A percentile compares a stretch with the other conserved stretches of the same genome.
phyloP scores from a whole-genome alignment of 495 filamentous ascomycete species.

The Endocarpon pusillum region DNA sequence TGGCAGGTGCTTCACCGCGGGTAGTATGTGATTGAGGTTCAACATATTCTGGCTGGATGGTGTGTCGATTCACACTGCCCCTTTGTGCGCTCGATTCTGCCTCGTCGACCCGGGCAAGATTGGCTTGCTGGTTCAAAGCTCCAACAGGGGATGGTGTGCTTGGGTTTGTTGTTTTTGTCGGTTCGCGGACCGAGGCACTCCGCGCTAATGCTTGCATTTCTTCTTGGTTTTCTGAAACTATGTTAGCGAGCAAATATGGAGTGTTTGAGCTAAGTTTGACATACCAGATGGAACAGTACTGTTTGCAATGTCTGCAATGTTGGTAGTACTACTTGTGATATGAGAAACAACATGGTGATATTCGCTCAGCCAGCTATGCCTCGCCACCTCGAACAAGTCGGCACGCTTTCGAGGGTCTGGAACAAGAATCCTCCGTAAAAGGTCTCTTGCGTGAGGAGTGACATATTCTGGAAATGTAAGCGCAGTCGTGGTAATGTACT shows the following conservation, averaged over 20 bases:
- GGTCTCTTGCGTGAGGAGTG: slow-evolving; percentile 86
- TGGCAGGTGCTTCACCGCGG: slow-evolving; percentile 34
- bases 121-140: slow-evolving; percentile 56
- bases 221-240: slow-evolving; percentile 25
- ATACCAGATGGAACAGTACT: slow-evolving; percentile 56
- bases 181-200: slow-evolving; percentile 83
- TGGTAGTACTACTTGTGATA: slow-evolving; percentile 88
- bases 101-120: slow-evolving; percentile 54
- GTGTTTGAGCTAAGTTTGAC: slow-evolving; percentile 8
- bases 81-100: slow-evolving; percentile 42
- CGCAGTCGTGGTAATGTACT: slow-evolving; percentile 95
- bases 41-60: slow-evolving; percentile 97
- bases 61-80: slow-evolving; percentile 78
- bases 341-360: slow-evolving; percentile 88
- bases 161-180: slow-evolving; percentile 45
- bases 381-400: slow-evolving; percentile 91
- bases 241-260: slow-evolving; percentile 13
- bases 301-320: slow-evolving; percentile 67
- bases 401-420: slow-evolving; percentile 88
- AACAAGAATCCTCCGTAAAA: slow-evolving; percentile 86
- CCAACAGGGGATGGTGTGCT: slow-evolving; percentile 39
- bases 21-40: slow-evolving; percentile 69
- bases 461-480: slow-evolving; percentile 99
- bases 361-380: slow-evolving; percentile 96
- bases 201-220: slow-evolving; percentile 55